Evolutionary conservation across 164 flowering plant species (phyloP).

Genomic region (Umbellularia californica): DNA sequence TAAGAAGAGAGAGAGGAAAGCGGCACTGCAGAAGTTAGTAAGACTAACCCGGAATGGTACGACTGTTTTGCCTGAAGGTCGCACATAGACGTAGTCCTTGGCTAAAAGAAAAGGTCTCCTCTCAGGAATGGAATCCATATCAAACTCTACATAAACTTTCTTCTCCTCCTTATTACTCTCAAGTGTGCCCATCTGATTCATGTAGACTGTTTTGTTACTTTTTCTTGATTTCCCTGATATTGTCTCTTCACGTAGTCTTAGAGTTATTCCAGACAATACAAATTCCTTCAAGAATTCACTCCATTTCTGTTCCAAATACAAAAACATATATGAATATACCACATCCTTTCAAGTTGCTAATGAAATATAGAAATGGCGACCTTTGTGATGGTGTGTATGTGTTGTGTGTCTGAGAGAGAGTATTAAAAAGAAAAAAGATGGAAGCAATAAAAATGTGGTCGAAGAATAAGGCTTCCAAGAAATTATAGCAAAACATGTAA

Average conservation of each 20-base stretch:
- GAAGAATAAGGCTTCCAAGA: no score
- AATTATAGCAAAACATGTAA: no score
- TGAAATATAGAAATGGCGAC: neutral
- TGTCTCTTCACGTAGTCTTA: constrained; percentile 25
- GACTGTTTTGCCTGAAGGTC: constrained; percentile 16
- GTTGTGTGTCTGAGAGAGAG: no score
- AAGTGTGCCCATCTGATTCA: neutral
- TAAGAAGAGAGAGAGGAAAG: no score
- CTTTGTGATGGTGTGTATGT: no score
- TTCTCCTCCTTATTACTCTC: constrained; percentile 12
- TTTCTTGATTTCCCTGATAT: constrained; percentile 6
- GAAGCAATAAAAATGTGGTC: no score
- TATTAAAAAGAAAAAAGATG: no score
- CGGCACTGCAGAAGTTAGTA: neutral
- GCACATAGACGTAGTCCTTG: constrained; percentile 35
- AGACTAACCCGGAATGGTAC: constrained; percentile 28
- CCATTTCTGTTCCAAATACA: constrained; percentile 36
- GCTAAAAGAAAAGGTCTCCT: constrained; percentile 42
- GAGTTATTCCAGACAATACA: constrained; percentile 15
- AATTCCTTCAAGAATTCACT: constrained; percentile 14
- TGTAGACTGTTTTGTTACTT: constrained; percentile 2
- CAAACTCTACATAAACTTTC: constrained; percentile 27
- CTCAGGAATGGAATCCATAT: constrained; percentile 30
- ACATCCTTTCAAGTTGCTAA: neutral
- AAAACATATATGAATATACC: neutral